A percentile compares a stretch with the other conserved stretches of the same genome.
These are phyloP conservation scores for Colletotrichum tofieldiae DNA, from an alignment of 2,329 filamentous ascomycete genomes.

Conservation along the genomic window DNA sequence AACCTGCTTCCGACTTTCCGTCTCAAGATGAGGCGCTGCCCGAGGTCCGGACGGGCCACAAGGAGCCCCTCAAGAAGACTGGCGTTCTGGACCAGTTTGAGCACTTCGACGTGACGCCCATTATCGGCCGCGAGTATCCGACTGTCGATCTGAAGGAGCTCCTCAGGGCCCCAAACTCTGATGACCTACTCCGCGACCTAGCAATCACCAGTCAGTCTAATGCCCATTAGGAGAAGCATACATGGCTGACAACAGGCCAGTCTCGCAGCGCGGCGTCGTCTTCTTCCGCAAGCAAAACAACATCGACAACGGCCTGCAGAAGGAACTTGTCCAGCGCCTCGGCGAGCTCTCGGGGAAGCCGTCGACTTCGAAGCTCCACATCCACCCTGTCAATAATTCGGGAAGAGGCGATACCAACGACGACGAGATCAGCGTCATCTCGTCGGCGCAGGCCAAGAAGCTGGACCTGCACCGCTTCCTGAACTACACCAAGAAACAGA, in stretches of 20 bases:
- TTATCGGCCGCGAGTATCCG: slow-evolving; percentile 75
- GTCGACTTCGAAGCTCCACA: slow-evolving; percentile 69
- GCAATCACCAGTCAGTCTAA: slow-evolving; percentile 73
- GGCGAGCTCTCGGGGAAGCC: slow-evolving; percentile 73
- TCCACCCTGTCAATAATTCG: slow-evolving; percentile 72
- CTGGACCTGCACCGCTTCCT: slow-evolving; percentile 59
- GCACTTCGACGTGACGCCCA: slow-evolving; percentile 72
- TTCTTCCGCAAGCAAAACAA: slow-evolving; percentile 78
- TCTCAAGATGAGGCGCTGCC: slow-evolving; percentile 35
- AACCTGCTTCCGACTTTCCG: neutral
- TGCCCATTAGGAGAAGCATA: neutral
- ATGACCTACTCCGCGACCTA: slow-evolving; percentile 76
- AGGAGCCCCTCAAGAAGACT: slow-evolving; percentile 62
- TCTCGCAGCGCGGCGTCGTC: slow-evolving; percentile 79
- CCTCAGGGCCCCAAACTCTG: slow-evolving; percentile 73
- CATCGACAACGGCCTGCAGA: slow-evolving; percentile 75
- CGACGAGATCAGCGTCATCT: slow-evolving; percentile 76
- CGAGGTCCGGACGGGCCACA: slow-evolving; percentile 35
- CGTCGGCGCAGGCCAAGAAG: slow-evolving; percentile 68
- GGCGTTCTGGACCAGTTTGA: slow-evolving; percentile 68
- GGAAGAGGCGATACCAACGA: slow-evolving; percentile 68
- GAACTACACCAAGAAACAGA: slow-evolving; percentile 60
- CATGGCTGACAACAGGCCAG: slow-evolving; percentile 52
- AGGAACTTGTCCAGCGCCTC: slow-evolving; percentile 74
- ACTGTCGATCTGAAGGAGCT: slow-evolving; percentile 72